A percentile compares a stretch with the other conserved stretches of the same genome.
These are phyloP conservation scores for Firmiana major DNA, from an alignment of 345 rosid species.

Conservation along the genomic window DNA sequence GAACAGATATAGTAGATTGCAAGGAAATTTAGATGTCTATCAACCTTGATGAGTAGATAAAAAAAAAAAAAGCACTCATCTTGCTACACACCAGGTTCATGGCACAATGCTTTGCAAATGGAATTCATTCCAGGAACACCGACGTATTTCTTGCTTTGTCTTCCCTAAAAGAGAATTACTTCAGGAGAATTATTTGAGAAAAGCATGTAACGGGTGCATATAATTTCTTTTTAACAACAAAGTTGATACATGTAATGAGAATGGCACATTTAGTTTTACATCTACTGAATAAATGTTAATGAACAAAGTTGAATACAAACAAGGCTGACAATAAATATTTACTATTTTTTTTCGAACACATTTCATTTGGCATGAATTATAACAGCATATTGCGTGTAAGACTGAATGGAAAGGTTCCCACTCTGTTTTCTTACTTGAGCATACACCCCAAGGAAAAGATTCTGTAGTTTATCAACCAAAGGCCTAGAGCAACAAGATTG, in stretches of 20 bases:
- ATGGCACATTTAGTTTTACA: neutral
- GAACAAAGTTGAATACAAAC: neutral
- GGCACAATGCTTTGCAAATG: constrained; percentile 58
- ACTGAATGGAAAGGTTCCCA: neutral
- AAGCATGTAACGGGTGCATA: neutral
- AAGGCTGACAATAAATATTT: neutral
- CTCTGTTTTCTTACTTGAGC: neutral
- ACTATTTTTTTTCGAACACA: neutral
- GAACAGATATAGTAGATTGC: constrained; percentile 10
- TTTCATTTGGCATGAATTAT: neutral
- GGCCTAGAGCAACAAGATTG: neutral
- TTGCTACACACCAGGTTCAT: constrained; percentile 45
- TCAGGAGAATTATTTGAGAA: neutral
- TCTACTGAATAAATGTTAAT: neutral
- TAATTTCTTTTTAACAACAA: neutral
- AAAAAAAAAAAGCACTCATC: neutral
- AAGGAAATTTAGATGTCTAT: neutral
- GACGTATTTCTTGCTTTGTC: constrained; percentile 53
- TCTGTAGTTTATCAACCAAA: neutral
- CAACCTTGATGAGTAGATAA: neutral
- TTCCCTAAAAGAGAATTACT: constrained; percentile 45
- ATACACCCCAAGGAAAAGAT: neutral
- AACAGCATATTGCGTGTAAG: neutral
- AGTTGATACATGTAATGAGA: neutral
- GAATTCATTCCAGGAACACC: constrained; percentile 89